Conservation (phyloP, 495 filamentous ascomycete genomes). For the Chaetomium cochliodes region DNA sequence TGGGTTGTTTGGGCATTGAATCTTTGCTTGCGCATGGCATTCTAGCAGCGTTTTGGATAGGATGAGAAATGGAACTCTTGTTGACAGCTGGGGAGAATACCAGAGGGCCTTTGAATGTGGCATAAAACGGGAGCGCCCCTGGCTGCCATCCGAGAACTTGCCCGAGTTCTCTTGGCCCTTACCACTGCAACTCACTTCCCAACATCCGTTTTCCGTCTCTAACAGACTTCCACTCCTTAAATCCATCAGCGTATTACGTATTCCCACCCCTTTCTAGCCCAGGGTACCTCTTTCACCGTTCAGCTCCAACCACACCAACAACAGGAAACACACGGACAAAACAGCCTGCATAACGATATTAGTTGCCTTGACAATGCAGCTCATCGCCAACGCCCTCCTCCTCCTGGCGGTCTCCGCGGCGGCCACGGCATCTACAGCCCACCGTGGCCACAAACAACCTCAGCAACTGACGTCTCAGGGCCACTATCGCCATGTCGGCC, state of each 20-base stretch:
- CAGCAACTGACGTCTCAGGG: not conserved
- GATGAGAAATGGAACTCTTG: not conserved
- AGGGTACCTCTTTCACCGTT: not conserved
- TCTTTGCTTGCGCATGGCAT: not conserved
- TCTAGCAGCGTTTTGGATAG: not conserved
- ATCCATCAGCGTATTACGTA: not conserved
- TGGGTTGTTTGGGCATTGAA: not conserved
- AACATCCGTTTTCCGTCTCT: not conserved
- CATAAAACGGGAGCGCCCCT: slow-evolving; percentile 3
- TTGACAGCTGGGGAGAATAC: slow-evolving; percentile 8
- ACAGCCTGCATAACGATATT: not conserved
- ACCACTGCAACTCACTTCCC: not conserved
- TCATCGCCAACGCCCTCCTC: not conserved
- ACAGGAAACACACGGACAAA: not conserved
- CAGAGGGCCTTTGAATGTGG: not conserved
- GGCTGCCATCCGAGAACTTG: not conserved
- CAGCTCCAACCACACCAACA: not conserved
- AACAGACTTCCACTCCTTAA: not conserved
- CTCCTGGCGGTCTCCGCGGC: slow-evolving; percentile 6
- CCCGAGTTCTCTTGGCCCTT: not conserved
- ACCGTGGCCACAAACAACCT: not conserved
- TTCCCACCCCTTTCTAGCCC: not conserved
- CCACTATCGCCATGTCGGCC: not conserved
- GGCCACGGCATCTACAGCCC: not conserved
- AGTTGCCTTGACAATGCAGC: not conserved